phyloP scores from a whole-genome alignment of 2,329 filamentous ascomycete genomes.

The Arachnopeziza araneosa region DNA sequence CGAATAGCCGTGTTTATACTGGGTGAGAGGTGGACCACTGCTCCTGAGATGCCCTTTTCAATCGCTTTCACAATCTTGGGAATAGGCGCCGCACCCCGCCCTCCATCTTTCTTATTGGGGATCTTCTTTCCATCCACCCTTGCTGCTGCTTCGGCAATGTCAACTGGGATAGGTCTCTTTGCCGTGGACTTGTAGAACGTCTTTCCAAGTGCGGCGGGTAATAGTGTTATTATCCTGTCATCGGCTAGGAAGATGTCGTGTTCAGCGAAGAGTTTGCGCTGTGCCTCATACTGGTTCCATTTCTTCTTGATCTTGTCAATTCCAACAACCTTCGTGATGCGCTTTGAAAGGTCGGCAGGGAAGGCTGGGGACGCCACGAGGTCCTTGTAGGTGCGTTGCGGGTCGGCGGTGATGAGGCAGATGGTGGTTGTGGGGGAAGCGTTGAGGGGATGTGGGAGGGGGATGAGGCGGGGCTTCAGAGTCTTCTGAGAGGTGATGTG shows the following conservation, averaged over 20 bases:
- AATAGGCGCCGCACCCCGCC: slow-evolving; percentile 33
- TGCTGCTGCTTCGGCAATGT: slow-evolving; percentile 56
- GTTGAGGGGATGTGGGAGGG: slow-evolving; percentile 71
- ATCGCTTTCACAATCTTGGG: slow-evolving; percentile 72
- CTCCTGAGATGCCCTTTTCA: slow-evolving; percentile 67
- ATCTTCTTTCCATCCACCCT: slow-evolving; percentile 55
- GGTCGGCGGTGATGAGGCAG: slow-evolving; percentile 79
- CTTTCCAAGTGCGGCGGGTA: slow-evolving; percentile 80
- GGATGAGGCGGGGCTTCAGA: slow-evolving; percentile 79
- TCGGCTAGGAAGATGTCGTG: slow-evolving; percentile 94
- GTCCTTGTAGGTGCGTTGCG: slow-evolving; percentile 86
- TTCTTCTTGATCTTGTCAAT: slow-evolving; percentile 81
- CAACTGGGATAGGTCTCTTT: slow-evolving; percentile 84
- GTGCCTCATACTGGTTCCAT: slow-evolving; percentile 83
- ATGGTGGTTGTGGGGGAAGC: slow-evolving; percentile 61
- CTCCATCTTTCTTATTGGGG: slow-evolving; percentile 51
- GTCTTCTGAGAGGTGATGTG: slow-evolving; percentile 67
- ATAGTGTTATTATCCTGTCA: slow-evolving; percentile 69
- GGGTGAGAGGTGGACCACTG: slow-evolving; percentile 73
- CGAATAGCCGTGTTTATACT: slow-evolving; percentile 75
- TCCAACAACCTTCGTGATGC: slow-evolving; percentile 73
- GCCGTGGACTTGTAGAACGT: slow-evolving; percentile 79
- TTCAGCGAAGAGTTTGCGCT: slow-evolving; percentile 75
- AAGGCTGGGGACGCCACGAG: slow-evolving; percentile 70
- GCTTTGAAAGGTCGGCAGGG: slow-evolving; percentile 58